Percentiles rank a stretch among this genome's conserved stretches.
Conservation (phyloP, 345 rosid species). For the Turnera subulata region DNA sequence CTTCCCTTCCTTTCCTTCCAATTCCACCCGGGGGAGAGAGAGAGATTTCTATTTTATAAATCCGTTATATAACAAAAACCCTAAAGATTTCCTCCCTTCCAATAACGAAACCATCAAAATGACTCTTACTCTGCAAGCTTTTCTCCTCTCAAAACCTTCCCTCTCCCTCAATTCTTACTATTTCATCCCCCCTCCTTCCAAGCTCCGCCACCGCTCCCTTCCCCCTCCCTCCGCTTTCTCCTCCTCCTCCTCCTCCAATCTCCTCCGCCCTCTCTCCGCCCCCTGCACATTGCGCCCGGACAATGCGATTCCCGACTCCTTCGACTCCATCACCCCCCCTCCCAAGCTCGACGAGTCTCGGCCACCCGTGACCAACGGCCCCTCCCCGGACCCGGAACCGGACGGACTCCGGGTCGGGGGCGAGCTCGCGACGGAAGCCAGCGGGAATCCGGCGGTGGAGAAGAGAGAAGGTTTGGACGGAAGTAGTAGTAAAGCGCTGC, state of each 20-base stretch:
- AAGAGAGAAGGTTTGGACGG: conserved; percentile 3
- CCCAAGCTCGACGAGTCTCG: background rate
- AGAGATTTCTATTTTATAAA: background rate
- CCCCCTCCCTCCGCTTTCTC: conserved; percentile 18
- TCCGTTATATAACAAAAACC: conserved; percentile 32
- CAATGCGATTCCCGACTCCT: conserved; percentile 25
- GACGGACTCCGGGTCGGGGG: conserved; percentile 9
- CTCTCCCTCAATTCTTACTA: conserved; percentile 12
- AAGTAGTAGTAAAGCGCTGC: conserved; percentile 40
- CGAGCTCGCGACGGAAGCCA: conserved; percentile 20
- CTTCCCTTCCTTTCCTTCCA: background rate
- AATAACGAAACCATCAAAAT: conserved; percentile 13
- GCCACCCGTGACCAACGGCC: too few relatives aligned
- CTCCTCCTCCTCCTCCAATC: conserved; percentile 13
- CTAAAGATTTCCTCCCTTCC: conserved; percentile 17
- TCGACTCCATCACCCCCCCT: conserved; percentile 25
- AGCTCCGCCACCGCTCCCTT: conserved; percentile 4
- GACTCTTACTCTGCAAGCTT: conserved; percentile 67
- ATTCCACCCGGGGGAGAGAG: background rate
- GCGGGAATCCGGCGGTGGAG: conserved; percentile 1
- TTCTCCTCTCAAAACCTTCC: conserved; percentile 52
- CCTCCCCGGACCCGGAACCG: background rate
- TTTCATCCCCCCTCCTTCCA: conserved; percentile 3
- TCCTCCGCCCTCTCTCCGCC: conserved; percentile 14
- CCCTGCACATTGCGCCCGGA: conserved; percentile 58